Conservation (phyloP, 768 basidiomycete species). For the Clitopilus passeckerianus region DNA sequence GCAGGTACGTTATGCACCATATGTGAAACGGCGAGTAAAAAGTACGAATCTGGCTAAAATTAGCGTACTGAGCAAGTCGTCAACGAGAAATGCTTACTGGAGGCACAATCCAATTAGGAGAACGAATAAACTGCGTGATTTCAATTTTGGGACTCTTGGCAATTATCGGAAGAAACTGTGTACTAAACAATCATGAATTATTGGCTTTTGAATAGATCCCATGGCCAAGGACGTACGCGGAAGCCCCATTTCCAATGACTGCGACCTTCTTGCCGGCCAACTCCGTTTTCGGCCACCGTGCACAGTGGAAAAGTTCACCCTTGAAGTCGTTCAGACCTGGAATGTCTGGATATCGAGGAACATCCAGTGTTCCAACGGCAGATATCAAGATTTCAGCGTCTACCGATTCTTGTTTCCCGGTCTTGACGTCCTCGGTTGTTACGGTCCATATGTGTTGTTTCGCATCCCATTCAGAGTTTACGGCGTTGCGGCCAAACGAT, state of each 20-base stretch:
- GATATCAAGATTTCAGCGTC: slow-evolving; percentile 46
- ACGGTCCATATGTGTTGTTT: slow-evolving; percentile 30
- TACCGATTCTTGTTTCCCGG: slow-evolving; percentile 20
- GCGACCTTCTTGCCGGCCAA: slow-evolving; percentile 45
- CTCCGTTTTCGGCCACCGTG: slow-evolving; percentile 39
- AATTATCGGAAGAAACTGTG: slow-evolving; percentile 45
- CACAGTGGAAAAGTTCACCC: slow-evolving; percentile 49
- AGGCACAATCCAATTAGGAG: slow-evolving; percentile 42
- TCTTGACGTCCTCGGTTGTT: slow-evolving; percentile 23
- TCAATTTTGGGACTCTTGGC: slow-evolving; percentile 31
- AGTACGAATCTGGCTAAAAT: slow-evolving; percentile 9
- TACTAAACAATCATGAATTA: slow-evolving; percentile 22
- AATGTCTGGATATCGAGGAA: slow-evolving; percentile 31
- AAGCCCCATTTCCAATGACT: slow-evolving; percentile 55
- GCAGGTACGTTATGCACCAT: slow-evolving; percentile 37
- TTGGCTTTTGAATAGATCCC: background rate
- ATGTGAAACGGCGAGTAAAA: slow-evolving; percentile 25
- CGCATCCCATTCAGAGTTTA: slow-evolving; percentile 40
- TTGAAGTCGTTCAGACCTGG: slow-evolving; percentile 33
- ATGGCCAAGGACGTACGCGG: slow-evolving; percentile 34
- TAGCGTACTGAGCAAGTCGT: background rate
- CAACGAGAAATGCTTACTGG: slow-evolving; percentile 26
- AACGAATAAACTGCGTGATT: slow-evolving; percentile 47
- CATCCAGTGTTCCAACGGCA: slow-evolving; percentile 42
- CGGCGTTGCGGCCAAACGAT: slow-evolving; percentile 36